Conservation (phyloP, 1,139 yeast species). For the Pichia sp. region DNA sequence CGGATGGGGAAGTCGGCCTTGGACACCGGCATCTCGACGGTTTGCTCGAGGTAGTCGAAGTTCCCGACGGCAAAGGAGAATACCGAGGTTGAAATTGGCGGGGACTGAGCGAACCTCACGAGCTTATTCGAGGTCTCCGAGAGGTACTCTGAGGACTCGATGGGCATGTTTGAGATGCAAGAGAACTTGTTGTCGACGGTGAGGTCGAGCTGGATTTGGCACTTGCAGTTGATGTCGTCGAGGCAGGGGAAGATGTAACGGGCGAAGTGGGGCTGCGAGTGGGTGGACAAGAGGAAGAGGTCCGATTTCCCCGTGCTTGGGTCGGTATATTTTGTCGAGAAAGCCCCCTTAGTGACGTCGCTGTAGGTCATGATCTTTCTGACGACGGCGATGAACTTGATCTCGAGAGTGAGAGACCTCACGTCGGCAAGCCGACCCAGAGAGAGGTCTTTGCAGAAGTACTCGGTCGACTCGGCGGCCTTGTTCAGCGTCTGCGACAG, state of each 20-base stretch:
- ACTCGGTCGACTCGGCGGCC: slow-evolving; percentile 35
- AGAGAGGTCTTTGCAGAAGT: slow-evolving; percentile 18
- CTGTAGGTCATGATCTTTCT: slow-evolving; percentile 50
- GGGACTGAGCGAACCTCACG: slow-evolving; percentile 47
- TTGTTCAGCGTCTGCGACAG: slow-evolving; percentile 32
- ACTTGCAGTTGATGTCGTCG: slow-evolving; percentile 57
- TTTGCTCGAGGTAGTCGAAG: slow-evolving; percentile 45
- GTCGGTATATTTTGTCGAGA: slow-evolving; percentile 59
- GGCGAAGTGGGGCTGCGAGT: slow-evolving; percentile 64
- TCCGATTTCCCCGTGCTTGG: slow-evolving; percentile 43
- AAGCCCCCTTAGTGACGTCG: slow-evolving; percentile 61
- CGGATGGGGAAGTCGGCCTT: slow-evolving; percentile 40
- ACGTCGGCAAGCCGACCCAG: slow-evolving; percentile 9
- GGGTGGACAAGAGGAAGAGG: slow-evolving; percentile 58
- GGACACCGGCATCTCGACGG: slow-evolving; percentile 23
- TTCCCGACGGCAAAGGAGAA: slow-evolving; percentile 69
- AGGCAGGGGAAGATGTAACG: slow-evolving; percentile 59
- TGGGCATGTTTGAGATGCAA: slow-evolving; percentile 47
- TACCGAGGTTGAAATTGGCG: slow-evolving; percentile 55
- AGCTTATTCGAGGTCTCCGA: slow-evolving; percentile 29
- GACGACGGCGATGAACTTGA: slow-evolving; percentile 50
- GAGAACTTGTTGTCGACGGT: slow-evolving; percentile 43
- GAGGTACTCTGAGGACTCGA: slow-evolving; percentile 24
- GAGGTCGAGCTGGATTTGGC: slow-evolving; percentile 46
- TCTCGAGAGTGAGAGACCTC: slow-evolving; percentile 8